Evolutionary conservation across 805 yeast species (phyloP).

Genomic region (Candida rishiriensis): DNA sequence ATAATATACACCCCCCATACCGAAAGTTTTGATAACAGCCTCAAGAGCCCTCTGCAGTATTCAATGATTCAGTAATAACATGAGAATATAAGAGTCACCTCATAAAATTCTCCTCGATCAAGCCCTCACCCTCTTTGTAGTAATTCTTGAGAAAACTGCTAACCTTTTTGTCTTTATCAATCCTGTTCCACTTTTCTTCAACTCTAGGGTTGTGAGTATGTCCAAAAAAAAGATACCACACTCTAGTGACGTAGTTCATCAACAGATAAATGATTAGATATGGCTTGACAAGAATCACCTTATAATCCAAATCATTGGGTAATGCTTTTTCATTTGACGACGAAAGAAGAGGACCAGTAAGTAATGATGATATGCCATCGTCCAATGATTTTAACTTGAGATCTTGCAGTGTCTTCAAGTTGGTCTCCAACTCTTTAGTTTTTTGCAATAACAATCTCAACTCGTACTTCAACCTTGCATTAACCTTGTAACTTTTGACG

Average conservation of each 20-base stretch:
- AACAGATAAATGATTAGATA: constrained; percentile 19
- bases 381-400: constrained; percentile 31
- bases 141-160: constrained; percentile 18
- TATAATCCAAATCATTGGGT: constrained; percentile 3
- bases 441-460: constrained; percentile 53
- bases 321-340: neutral
- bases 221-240: constrained; percentile 13
- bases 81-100: no score
- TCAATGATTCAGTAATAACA: no score
- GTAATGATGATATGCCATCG: constrained; percentile 12
- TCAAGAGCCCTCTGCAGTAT: no score
- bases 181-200: constrained; percentile 24
- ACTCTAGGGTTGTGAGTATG: constrained; percentile 18
- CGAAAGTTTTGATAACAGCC: no score
- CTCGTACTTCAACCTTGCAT: constrained; percentile 64
- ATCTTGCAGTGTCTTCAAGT: constrained; percentile 32
- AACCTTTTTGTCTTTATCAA: constrained; percentile 25
- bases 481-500: constrained; percentile 48
- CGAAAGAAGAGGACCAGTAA: neutral
- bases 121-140: constrained; percentile 14
- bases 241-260: constrained; percentile 12
- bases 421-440: constrained; percentile 64
- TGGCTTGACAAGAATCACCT: constrained; percentile 15
- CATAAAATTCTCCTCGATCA: neutral
- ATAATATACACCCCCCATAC: no score